Evolutionary conservation across 495 filamentous ascomycete genomes (phyloP), one percentile per base, ranked within the genome.

Genomic region (Saxophila tyrrhenica): DNA sequence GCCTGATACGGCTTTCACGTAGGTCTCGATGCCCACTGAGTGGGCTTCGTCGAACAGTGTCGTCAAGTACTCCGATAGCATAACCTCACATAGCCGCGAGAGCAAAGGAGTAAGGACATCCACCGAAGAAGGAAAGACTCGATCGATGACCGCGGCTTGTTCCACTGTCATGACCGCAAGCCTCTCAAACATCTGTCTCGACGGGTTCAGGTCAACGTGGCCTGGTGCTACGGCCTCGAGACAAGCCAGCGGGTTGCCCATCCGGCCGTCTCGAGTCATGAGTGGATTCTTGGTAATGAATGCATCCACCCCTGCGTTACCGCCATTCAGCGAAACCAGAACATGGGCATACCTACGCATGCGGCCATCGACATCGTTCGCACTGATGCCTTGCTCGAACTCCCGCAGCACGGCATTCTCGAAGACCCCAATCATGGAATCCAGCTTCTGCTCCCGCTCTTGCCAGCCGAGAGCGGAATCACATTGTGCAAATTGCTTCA

Each of bases 261-360:
- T 72, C 39, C 79, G 75, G 24, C 83, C 76, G 56, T 80, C 83
- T 20, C 87, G 80, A 45, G 79, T 70, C 62, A 96, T 82, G 42
- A 97, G 71, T 11, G 87, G 83, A 62, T 94, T 87, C 56, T 88
- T 89, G 52, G 87, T 83, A 53, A 96, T 85, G 62, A 94, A 96
- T 21, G 86, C 68, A 47, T 97, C 89, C 38, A 90, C 73, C 9
- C 79, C 87, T 1, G 84, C 82, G 17, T 74, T 72, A 19, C 87
- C 89, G 7, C 87, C 89, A 67, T 96, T 95, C 41, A 98, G 72
- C 9, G 78, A 76, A 52, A 80, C 81, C 20, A 98, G 72, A 21
- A 97, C 86, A 56, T 89, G 80, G 10, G 89, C 88, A 69, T 95
- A 97, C 67, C 85, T 79, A 52, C 78, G 79, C 89, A 95, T 94